Evolutionary conservation across 2,329 filamentous ascomycete genomes (phyloP), one percentile per base, ranked within the genome.

Genomic region (Fusarium gaditjirri): DNA sequence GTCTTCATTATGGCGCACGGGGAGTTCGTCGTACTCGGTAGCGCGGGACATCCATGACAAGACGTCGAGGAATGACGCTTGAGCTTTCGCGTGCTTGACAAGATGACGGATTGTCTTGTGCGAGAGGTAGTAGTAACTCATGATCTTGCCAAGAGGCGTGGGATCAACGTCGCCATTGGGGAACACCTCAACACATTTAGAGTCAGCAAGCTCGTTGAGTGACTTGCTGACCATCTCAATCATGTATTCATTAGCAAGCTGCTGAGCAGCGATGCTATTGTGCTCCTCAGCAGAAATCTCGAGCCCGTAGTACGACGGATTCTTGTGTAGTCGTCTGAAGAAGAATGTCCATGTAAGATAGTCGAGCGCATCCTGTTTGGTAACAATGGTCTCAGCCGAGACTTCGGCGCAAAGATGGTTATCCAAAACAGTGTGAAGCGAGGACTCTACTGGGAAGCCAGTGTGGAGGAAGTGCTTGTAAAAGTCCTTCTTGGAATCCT

Each of bases 271-370:
- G 35, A 94, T 90, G 13, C 92, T 95, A 79, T 94, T 97, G 82
- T 98, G 94, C 76, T 98, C 94, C 76, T 98, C 95, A 0, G 93
- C 92, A 1, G 93, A 94, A 47, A 99, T 96, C 79, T 98, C 93
- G 1, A 99, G 90, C 1, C 97, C 97, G 76, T 99, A 99, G 83
- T 97, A 99, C 0, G 95, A 97, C 3, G 96, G 96, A 76, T 99
- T 99, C 86, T 99, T 99, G 85, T 99, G 96, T 42, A 99, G 84
- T 16, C 96, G 89, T 6, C 97, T 90, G 88, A 99, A 99, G 88
- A 99, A 99, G 85, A 99, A 99, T 2, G 97, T 99, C 96, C 97
- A 99, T 0, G 96, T 99, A 58, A 99, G 84, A 79, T 99, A 99
- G 81, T 99, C 97, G 8, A 99, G 88, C 2, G 96, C 96, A 82